phyloP scores from a whole-genome alignment of 306 rosid genomes.

The Parietaria judaica region DNA sequence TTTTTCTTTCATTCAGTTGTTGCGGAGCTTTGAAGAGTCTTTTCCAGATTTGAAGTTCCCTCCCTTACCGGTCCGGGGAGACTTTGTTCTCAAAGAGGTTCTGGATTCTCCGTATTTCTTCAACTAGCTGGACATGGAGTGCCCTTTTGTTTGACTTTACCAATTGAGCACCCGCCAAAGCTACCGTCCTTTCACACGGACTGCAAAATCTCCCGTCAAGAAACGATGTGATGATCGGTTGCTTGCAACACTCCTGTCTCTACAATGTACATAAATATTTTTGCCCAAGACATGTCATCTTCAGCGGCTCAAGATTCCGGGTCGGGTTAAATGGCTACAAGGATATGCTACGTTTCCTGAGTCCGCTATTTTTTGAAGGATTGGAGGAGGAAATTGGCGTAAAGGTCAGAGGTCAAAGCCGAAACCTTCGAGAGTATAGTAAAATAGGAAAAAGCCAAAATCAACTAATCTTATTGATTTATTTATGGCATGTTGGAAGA shows the following conservation, averaged over 20 bases:
- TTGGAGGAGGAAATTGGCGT: slow-evolving; percentile 12
- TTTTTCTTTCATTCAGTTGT: slow-evolving; percentile 29
- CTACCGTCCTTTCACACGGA: slow-evolving; percentile 18
- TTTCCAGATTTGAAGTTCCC: slow-evolving; percentile 68
- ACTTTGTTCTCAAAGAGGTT: slow-evolving; percentile 60
- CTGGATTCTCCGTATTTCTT: slow-evolving; percentile 84
- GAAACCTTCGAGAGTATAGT: slow-evolving; percentile 3
- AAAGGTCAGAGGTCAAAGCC: not conserved
- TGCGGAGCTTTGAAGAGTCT: slow-evolving; percentile 57
- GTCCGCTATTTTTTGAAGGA: slow-evolving; percentile 12
- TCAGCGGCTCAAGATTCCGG: not conserved
- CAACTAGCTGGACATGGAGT: slow-evolving; percentile 42
- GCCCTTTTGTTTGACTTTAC: slow-evolving; percentile 17
- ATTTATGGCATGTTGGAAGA: slow-evolving; percentile 10
- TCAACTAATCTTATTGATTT: slow-evolving; percentile 11
- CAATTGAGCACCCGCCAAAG: slow-evolving; percentile 16
- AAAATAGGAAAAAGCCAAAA: not conserved
- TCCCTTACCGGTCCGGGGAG: slow-evolving; percentile 79
- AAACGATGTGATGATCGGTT: slow-evolving; percentile 9
- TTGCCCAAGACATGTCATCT: slow-evolving; percentile 7
- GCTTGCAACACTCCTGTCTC: slow-evolving; percentile 9
- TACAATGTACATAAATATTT: slow-evolving; percentile 24
- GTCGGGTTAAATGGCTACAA: slow-evolving; percentile 1
- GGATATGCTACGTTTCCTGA: slow-evolving; percentile 22
- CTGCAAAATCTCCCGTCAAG: slow-evolving; percentile 6